A percentile compares a stretch with the other conserved stretches of the same genome.
Conservation (phyloP, 1,139 yeast genomes). For the Yamadazyma diospyri region DNA sequence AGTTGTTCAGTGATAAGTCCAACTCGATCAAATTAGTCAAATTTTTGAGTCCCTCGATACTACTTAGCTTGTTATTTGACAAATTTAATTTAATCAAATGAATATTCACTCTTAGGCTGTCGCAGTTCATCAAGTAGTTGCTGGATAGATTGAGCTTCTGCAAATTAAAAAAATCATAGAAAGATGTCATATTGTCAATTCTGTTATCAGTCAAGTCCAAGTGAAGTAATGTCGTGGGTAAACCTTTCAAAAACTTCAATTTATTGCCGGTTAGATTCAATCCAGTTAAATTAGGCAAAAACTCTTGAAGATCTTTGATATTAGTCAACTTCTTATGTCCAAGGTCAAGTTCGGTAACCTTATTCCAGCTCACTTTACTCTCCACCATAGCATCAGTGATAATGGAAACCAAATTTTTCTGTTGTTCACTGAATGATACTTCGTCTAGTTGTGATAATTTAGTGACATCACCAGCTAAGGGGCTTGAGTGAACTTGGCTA, state of each 20-base stretch:
- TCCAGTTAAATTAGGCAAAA: constrained; percentile 41
- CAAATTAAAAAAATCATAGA: constrained; percentile 35
- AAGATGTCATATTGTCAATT: constrained; percentile 41
- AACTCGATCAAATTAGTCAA: constrained; percentile 39
- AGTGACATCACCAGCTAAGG: constrained; percentile 29
- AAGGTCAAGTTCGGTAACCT: constrained; percentile 34
- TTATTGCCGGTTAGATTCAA: constrained; percentile 41
- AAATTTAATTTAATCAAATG: constrained; percentile 36
- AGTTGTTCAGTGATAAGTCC: constrained; percentile 40
- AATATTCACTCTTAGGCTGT: constrained; percentile 29
- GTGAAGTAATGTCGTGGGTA: constrained; percentile 37
- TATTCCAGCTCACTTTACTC: constrained; percentile 39
- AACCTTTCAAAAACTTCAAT: constrained; percentile 45
- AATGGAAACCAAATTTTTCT: constrained; percentile 41
- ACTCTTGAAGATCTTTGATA: constrained; percentile 41
- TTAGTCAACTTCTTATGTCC: constrained; percentile 30
- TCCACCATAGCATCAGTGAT: constrained; percentile 43
- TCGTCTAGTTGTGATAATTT: constrained; percentile 42
- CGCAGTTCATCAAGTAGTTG: constrained; percentile 35
- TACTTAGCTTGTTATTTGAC: constrained; percentile 28
- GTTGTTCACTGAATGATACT: constrained; percentile 48
- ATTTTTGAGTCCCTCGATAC: constrained; percentile 35
- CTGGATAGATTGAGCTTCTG: constrained; percentile 40
- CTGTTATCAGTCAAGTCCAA: constrained; percentile 36
- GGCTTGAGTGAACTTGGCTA: constrained; percentile 19